Base-by-base conservation (phyloP, 129 eudicot species). In the Cynara cardunculus region DNA sequence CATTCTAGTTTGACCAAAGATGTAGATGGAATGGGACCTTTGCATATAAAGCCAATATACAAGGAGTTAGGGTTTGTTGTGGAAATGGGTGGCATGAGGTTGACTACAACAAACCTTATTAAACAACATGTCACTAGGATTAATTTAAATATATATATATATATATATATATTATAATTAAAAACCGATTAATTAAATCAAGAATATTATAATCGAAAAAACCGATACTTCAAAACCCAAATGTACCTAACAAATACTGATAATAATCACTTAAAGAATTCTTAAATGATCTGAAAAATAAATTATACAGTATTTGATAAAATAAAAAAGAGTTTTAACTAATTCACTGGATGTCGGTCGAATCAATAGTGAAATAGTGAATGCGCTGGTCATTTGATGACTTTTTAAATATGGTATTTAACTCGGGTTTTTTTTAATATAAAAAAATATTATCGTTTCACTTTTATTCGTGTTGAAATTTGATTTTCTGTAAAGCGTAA, bases 71-170 rank as follows among this genome's bases (percentile, higher is more conserved):
- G 8, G 72, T 68, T 16, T 68, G 72, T 68, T 68, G 35, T 18
- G 37, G 72, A 68, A 26, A 27, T 68, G 72, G 72, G 27, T 26
- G 72, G 72, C 72, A 68, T 68, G 72, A 26, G 31, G 72, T 13
- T 68, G 72, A 68, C 37, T 25, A 68, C 72, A 68, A 68, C n/a
- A 68, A 26, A 68, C 72, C 32, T 68, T 68, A 68, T 27, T 27
- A 67, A 25, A 67, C 18, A 25, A 25, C 18, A 25, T 68, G 35
- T 7, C 37, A 68, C 32, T 68, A 4, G 10, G n/a, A 68, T 12
- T 68, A 25, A 4, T 53, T n/a, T n/a, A n/a, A n/a, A n/a, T n/a
- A n/a, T n/a, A n/a, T n/a, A n/a, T n/a, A n/a, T n/a, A n/a, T n/a
- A n/a, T n/a, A n/a, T n/a, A n/a, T n/a, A n/a, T n/a, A n/a, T 39